Percentiles rank a stretch among this genome's conserved stretches.
Evolutionary conservation across 306 rosid genomes (phyloP).

Genomic region (Corylus americana): DNA sequence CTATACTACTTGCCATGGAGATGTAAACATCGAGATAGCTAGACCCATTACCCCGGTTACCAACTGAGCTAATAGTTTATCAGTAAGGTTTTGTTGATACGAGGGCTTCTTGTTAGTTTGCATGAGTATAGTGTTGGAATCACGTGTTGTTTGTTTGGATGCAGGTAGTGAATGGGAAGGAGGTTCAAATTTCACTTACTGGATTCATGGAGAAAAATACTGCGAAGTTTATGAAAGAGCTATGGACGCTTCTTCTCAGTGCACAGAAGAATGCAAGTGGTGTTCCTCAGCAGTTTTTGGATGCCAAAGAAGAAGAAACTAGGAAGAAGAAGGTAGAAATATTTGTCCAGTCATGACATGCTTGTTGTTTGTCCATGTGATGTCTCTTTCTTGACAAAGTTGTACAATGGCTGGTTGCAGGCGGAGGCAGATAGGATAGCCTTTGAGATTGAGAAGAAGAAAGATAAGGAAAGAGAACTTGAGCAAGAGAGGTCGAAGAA

Average conservation of each 20-base stretch:
- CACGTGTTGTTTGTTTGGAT: slow-evolving; percentile 18
- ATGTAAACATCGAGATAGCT: not conserved
- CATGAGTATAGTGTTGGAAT: not conserved
- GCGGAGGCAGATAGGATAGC: slow-evolving; percentile 80
- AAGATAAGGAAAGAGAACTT: slow-evolving; percentile 74
- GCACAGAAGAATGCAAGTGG: slow-evolving; percentile 92
- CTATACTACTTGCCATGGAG: not conserved
- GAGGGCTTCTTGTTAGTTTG: not conserved
- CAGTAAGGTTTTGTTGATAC: not conserved
- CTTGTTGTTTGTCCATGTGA: slow-evolving; percentile 11
- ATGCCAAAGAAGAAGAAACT: slow-evolving; percentile 91
- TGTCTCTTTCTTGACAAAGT: slow-evolving; percentile 21
- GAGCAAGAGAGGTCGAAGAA: slow-evolving; percentile 73
- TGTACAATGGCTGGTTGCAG: slow-evolving; percentile 46
- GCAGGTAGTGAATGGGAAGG: slow-evolving; percentile 88
- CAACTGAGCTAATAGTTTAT: not conserved
- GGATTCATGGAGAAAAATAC: slow-evolving; percentile 98
- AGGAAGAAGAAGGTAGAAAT: slow-evolving; percentile 70
- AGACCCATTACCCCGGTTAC: not conserved
- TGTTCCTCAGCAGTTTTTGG: slow-evolving; percentile 96
- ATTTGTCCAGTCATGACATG: slow-evolving; percentile 3
- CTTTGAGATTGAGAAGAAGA: slow-evolving; percentile 80
- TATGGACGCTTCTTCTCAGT: slow-evolving; percentile 87
- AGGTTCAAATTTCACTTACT: slow-evolving; percentile 87
- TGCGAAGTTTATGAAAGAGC: slow-evolving; percentile 96